Evolutionary conservation across 345 rosid genomes (phyloP).

Genomic region (Stellera chamaejasme): DNA sequence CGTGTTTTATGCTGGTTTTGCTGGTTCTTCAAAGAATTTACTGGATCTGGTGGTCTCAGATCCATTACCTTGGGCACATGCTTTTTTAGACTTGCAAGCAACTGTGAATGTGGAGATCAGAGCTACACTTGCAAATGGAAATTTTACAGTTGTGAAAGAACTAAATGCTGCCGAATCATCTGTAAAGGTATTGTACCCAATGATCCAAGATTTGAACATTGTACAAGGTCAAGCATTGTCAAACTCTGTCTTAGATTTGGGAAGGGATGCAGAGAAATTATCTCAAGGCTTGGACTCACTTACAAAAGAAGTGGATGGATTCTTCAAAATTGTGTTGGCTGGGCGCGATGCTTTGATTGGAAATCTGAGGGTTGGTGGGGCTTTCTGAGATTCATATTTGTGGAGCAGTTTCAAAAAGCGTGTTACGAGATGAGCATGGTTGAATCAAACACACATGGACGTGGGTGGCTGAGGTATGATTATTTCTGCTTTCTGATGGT

Average conservation of each 20-base stretch:
- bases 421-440: slow-evolving; percentile 21
- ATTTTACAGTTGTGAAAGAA: slow-evolving; percentile 24
- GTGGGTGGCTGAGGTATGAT: slow-evolving; percentile 17
- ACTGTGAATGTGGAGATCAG: slow-evolving; percentile 20
- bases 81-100: slow-evolving; percentile 24
- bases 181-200: slow-evolving; percentile 14
- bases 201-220: slow-evolving; percentile 18
- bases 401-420: slow-evolving; percentile 26
- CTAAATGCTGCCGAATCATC: slow-evolving; percentile 22
- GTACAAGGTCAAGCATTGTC: slow-evolving; percentile 13
- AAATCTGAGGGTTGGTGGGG: slow-evolving; percentile 20
- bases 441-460: slow-evolving; percentile 10
- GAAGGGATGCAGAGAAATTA: slow-evolving; percentile 1
- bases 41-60: slow-evolving; percentile 18
- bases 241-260: slow-evolving; percentile 14
- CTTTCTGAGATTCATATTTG: slow-evolving; percentile 15
- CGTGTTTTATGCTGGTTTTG: slow-evolving; percentile 26
- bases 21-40: slow-evolving; percentile 23
- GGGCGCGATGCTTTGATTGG: slow-evolving; percentile 25
- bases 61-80: slow-evolving; percentile 24
- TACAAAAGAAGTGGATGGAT: slow-evolving; percentile 23
- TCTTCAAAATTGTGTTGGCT: slow-evolving; percentile 24
- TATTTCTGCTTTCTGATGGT: slow-evolving; percentile 2
- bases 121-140: slow-evolving; percentile 17
- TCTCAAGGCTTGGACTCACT: slow-evolving; percentile 25